These are phyloP conservation scores for Macadamia tetraphylla DNA, from an alignment of 164 flowering plant genomes.

Conservation along the genomic window DNA sequence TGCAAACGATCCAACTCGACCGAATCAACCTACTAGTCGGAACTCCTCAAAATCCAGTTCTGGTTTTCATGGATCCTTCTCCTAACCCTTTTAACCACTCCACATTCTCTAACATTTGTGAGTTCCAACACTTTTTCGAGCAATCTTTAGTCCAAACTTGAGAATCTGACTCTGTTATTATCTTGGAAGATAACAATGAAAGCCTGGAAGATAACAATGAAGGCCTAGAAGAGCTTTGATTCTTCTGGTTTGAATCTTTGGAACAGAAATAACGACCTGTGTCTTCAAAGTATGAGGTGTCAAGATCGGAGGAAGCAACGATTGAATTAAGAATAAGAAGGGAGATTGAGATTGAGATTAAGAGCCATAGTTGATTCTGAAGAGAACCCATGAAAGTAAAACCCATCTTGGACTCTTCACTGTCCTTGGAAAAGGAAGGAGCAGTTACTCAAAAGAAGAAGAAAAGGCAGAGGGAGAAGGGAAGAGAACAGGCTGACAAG, in stretches of 20 bases:
- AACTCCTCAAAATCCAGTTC: slow-evolving; percentile 67
- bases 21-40: slow-evolving; percentile 49
- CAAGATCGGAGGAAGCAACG: neutral
- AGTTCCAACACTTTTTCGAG: slow-evolving; percentile 27
- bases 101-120: slow-evolving; percentile 38
- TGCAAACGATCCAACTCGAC: slow-evolving; percentile 53
- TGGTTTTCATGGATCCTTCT: slow-evolving; percentile 72
- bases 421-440: no score
- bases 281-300: neutral
- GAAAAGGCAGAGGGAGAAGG: no score
- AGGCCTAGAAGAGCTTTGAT: neutral
- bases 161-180: neutral
- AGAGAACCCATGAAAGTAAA: no score
- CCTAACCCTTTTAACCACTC: slow-evolving; percentile 52
- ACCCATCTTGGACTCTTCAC: no score
- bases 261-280: neutral
- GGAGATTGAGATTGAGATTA: neutral
- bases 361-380: neutral
- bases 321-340: neutral
- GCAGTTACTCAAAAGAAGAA: no score
- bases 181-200: neutral
- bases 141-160: neutral
- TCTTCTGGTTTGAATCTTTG: neutral
- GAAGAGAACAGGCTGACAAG: no score
- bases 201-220: no score